Evolutionary conservation across 2,329 filamentous ascomycete genomes (phyloP).

Genomic region (Claviceps humidiphila): DNA sequence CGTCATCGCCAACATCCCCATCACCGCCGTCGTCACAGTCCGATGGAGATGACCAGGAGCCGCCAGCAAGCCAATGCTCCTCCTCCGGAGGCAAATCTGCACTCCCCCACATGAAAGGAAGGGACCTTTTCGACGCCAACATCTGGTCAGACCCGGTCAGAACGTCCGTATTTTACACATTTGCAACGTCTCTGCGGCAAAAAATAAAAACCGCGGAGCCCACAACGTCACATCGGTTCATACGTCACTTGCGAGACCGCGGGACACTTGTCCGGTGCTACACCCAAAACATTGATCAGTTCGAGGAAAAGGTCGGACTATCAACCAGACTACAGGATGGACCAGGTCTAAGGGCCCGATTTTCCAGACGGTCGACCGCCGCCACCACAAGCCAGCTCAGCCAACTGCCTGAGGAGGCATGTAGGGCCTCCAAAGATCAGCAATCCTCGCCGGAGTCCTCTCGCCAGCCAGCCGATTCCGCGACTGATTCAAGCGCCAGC

Average conservation of each 20-base stretch:
- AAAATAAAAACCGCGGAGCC: conserved; percentile 50
- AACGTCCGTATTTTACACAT: conserved; percentile 60
- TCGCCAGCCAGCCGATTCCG: too few species aligned
- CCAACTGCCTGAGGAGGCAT: conserved; percentile 25
- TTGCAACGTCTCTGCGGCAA: conserved; percentile 53
- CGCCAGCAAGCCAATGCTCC: conserved; percentile 23
- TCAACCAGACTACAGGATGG: conserved; percentile 48
- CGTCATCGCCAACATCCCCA: too few species aligned
- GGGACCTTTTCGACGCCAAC: conserved; percentile 57
- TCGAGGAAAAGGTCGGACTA: conserved; percentile 57
- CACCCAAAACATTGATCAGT: conserved; percentile 63
- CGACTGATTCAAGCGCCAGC: too few species aligned
- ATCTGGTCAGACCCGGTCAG: conserved; percentile 56
- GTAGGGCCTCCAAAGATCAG: not conserved
- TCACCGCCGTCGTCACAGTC: conserved; percentile 25
- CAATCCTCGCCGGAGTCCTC: not conserved
- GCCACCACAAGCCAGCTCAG: conserved; percentile 18
- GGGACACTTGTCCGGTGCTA: conserved; percentile 60
- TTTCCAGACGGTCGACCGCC: conserved; percentile 35
- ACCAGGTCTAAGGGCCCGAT: conserved; percentile 46
- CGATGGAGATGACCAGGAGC: conserved; percentile 25
- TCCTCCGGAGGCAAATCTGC: conserved; percentile 19
- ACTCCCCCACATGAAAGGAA: conserved; percentile 53
- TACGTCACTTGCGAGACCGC: conserved; percentile 51
- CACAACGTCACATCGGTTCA: conserved; percentile 55